Evolutionary conservation across 129 eudicot species (phyloP).

Genomic region (Chrysanthemum makinoi): DNA sequence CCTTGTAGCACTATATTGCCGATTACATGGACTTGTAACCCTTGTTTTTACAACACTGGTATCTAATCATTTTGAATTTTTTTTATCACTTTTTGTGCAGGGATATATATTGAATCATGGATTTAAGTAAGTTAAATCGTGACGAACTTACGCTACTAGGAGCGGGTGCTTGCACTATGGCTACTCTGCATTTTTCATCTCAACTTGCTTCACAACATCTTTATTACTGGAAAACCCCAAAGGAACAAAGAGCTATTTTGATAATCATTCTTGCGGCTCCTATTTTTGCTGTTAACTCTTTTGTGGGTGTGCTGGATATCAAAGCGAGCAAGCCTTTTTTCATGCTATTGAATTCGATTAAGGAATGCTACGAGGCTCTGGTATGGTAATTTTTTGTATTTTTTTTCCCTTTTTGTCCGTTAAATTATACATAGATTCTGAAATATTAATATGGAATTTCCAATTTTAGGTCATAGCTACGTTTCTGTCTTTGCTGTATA

Average conservation of each 20-base stretch:
- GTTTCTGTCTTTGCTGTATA: constrained; percentile 64
- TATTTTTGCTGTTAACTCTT: constrained; percentile 59
- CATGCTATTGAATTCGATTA: constrained; percentile 59
- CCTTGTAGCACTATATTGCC: too few relatives aligned
- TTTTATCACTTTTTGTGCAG: constrained; percentile 25
- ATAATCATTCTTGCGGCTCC: constrained; percentile 77
- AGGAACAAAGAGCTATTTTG: constrained; percentile 81
- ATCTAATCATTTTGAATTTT: too few relatives aligned
- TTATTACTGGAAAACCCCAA: constrained; percentile 90
- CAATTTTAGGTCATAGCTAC: constrained; percentile 71
- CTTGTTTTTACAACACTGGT: too few relatives aligned
- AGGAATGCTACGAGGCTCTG: constrained; percentile 84
- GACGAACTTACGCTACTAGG: constrained; percentile 61
- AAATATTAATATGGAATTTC: constrained; percentile 1
- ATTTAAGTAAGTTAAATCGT: constrained; percentile 54
- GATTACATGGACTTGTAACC: too few relatives aligned
- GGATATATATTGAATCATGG: constrained; percentile 37
- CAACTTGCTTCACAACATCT: constrained; percentile 87
- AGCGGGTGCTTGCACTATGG: constrained; percentile 57
- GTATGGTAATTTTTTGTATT: constrained; percentile 34
- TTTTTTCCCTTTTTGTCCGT: not conserved
- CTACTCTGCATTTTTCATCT: constrained; percentile 62
- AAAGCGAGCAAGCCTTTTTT: constrained; percentile 52
- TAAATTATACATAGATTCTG: not conserved
- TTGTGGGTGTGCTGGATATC: constrained; percentile 71